Evolutionary conservation across 345 rosid species (phyloP).

Genomic region (Angophora floribunda): DNA sequence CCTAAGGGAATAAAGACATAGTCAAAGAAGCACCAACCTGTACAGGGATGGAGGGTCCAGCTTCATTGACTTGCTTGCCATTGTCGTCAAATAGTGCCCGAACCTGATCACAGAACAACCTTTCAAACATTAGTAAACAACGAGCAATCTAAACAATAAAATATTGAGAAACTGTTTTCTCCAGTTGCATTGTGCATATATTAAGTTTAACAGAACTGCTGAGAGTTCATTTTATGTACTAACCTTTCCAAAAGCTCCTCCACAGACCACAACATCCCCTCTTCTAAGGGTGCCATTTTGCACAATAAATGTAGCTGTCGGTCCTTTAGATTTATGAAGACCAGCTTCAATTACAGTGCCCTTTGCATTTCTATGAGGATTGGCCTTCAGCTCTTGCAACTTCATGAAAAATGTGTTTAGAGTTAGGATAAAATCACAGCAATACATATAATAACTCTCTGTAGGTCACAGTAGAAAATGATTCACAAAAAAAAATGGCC

Average conservation of each 20-base stretch:
- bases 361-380: slow-evolving; percentile 92
- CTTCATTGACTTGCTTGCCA: slow-evolving; percentile 73
- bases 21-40: slow-evolving; percentile 44
- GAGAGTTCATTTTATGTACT: slow-evolving; percentile 4
- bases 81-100: slow-evolving; percentile 87
- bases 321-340: slow-evolving; percentile 89
- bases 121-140: not conserved
- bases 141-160: not conserved
- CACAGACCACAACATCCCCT: slow-evolving; percentile 92
- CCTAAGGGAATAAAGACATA: not conserved
- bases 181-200: not conserved
- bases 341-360: slow-evolving; percentile 95
- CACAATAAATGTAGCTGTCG: slow-evolving; percentile 82
- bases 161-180: not conserved
- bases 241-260: slow-evolving; percentile 98
- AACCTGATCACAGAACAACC: slow-evolving; percentile 31
- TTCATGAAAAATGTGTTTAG: slow-evolving; percentile 20
- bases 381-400: slow-evolving; percentile 98
- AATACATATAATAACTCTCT: not conserved
- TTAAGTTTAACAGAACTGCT: not conserved
- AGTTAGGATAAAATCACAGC: not conserved
- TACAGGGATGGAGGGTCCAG: slow-evolving; percentile 90
- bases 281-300: slow-evolving; percentile 90
- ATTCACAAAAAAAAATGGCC: not conserved
- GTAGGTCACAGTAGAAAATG: not conserved